Percentiles rank a stretch among this genome's conserved stretches.
Conservation (phyloP, 2,329 filamentous ascomycete genomes). For the Apiospora sp. region DNA sequence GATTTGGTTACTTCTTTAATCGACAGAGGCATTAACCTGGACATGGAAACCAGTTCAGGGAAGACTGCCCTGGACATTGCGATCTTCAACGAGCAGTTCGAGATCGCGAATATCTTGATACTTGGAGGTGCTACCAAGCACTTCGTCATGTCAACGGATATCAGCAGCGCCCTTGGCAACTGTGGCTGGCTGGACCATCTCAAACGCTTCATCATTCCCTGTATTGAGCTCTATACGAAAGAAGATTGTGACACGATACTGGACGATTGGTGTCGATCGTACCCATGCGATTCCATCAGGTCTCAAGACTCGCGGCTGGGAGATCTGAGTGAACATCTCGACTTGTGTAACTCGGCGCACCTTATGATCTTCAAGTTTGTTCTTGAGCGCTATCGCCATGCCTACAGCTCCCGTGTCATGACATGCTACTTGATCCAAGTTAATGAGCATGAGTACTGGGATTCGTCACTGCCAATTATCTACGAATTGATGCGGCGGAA, state of each 20-base stretch:
- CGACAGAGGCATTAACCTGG: neutral
- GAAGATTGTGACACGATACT: neutral
- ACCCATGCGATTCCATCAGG: neutral
- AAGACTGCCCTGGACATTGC: slow-evolving; percentile 1
- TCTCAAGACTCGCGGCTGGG: neutral
- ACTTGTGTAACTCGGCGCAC: neutral
- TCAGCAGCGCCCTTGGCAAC: neutral
- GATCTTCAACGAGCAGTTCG: neutral
- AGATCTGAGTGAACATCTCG: neutral
- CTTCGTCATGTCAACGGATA: neutral
- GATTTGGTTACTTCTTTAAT: neutral
- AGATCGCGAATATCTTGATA: neutral
- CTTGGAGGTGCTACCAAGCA: neutral
- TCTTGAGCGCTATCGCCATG: neutral
- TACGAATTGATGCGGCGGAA: neutral
- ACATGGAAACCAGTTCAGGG: neutral
- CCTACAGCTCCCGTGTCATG: neutral
- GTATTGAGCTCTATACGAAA: neutral
- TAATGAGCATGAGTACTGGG: neutral
- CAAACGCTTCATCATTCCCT: accelerated
- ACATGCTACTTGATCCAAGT: neutral
- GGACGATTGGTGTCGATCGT: neutral
- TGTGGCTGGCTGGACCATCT: neutral
- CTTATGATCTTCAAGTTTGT: neutral
- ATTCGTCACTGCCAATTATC: neutral